Evolutionary conservation across 495 filamentous ascomycete species (phyloP).

Genomic region (Evansstolkia leycettana): DNA sequence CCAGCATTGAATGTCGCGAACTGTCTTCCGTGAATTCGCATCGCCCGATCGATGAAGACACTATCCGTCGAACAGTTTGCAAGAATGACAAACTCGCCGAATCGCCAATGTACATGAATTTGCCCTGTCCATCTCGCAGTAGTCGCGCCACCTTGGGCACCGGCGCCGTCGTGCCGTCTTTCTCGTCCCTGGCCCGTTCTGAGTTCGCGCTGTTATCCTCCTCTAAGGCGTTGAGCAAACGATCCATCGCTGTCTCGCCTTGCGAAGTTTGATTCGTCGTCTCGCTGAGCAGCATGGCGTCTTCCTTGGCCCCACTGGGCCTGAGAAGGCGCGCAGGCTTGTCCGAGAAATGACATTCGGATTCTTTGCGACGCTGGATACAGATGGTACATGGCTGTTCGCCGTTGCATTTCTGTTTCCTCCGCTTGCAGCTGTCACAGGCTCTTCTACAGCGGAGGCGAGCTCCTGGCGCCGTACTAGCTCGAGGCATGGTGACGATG

Average conservation of each 20-base stretch:
- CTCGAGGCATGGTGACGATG: slow-evolving; percentile 25
- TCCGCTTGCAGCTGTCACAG: slow-evolving; percentile 66
- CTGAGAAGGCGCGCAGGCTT: slow-evolving; percentile 28
- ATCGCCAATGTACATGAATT: slow-evolving; percentile 60
- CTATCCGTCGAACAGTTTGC: slow-evolving; percentile 60
- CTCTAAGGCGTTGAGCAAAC: slow-evolving; percentile 25
- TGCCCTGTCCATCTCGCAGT: slow-evolving; percentile 39
- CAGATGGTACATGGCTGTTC: slow-evolving; percentile 58
- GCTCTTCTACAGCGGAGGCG: slow-evolving; percentile 37
- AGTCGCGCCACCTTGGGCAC: slow-evolving; percentile 38
- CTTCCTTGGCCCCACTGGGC: slow-evolving; percentile 16
- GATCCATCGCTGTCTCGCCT: slow-evolving; percentile 29
- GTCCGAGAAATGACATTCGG: slow-evolving; percentile 33
- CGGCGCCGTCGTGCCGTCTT: slow-evolving; percentile 22
- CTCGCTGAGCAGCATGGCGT: slow-evolving; percentile 30
- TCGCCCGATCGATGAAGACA: slow-evolving; percentile 50
- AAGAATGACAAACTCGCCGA: slow-evolving; percentile 61
- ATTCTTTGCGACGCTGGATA: slow-evolving; percentile 40
- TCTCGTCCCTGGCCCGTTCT: slow-evolving; percentile 24
- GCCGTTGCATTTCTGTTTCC: slow-evolving; percentile 75
- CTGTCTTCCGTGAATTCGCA: slow-evolving; percentile 61
- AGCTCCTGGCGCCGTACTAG: slow-evolving; percentile 20
- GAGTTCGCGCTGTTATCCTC: slow-evolving; percentile 24
- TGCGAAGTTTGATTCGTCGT: slow-evolving; percentile 20
- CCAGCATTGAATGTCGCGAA: slow-evolving; percentile 54